Evolutionary conservation across 2,329 filamentous ascomycete genomes (phyloP), one percentile per base, ranked within the genome.

Genomic region (Colletotrichum theobromicola): DNA sequence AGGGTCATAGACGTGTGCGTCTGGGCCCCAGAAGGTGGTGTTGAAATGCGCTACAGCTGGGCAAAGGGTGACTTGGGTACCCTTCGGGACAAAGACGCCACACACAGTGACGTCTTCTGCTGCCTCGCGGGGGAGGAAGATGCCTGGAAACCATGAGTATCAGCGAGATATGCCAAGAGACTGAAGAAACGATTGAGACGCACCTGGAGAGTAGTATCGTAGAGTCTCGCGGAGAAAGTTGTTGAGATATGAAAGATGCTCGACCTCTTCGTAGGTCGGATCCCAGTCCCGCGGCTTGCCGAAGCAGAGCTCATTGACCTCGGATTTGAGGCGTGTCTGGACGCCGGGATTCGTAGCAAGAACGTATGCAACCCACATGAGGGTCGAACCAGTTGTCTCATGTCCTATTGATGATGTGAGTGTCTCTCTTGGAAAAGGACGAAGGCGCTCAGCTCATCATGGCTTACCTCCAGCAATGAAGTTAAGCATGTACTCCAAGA

Each of bases 241-340:
- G 75, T 83, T 81, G 15, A 86, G 75, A 72, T 84, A 85, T 4
- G 79, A 91, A 89, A 72, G 93, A 86, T 79, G 55, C 42, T 75
- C 77, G 13, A 85, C 80, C 66, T 86, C 83, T 16, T 84, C 84
- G 70, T 83, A 86, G 58, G 81, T 80, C 9, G 77, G 76, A 28
- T 78, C 30, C 84, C 84, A 85, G 8, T 71, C 76, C 26, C 58
- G 72, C n/a, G 75, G 69, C 26, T 78, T 77, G 77, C 81, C 75
- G 28, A 77, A 81, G 78, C 84, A 87, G 10, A 86, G 82, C 13
- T 26, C 35, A 4, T 30, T 12, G 9, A 77, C 37, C 12, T 77
- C 75, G 5, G 50, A 24, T 30, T 65, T 68, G 13, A 77, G 75
- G 28, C 67, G 70, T 2, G 35, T 42, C 32, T 77, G 75, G 1